Percentiles rank a stretch among this genome's conserved stretches.
These are phyloP conservation scores for Sungouiozyma intestinalis DNA, from an alignment of 805 yeast genomes.

Conservation along the genomic window DNA sequence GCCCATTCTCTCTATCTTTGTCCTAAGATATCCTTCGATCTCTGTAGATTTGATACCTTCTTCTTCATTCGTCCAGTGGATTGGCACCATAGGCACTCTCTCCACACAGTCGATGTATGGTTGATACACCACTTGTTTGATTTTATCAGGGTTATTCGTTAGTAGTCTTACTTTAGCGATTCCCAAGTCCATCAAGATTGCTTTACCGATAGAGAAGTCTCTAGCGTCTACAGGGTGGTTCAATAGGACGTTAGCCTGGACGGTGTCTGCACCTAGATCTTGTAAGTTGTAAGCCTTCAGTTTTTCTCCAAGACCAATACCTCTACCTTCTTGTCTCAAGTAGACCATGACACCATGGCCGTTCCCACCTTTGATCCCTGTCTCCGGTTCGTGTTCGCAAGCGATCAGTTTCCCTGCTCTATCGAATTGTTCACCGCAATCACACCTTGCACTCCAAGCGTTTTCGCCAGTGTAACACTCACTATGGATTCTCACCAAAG, in stretches of 20 bases:
- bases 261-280: constrained; percentile 97
- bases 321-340: constrained; percentile 95
- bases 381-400: constrained; percentile 19
- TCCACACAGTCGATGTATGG: constrained; percentile 66
- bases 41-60: constrained; percentile 76
- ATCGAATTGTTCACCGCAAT: constrained; percentile 98
- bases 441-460: constrained; percentile 98
- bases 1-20: constrained; percentile 96
- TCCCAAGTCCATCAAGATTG: constrained; percentile 78
- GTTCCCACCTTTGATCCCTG: constrained; percentile 38
- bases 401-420: constrained; percentile 89
- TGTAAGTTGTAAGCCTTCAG: constrained; percentile 93
- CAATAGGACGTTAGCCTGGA: constrained; percentile 83
- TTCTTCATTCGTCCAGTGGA: constrained; percentile 61
- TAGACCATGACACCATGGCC: constrained; percentile 95
- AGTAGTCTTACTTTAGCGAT: constrained; percentile 59
- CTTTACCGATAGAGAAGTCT: constrained; percentile 86
- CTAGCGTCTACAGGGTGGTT: constrained; percentile 99
- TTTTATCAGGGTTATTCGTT: constrained; percentile 95
- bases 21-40: constrained; percentile 84
- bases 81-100: constrained; percentile 94
- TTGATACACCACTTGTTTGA: constrained; percentile 87
- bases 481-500: constrained; percentile 82
- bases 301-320: constrained; percentile 97
- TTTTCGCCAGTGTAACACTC: constrained; percentile 99